Conservation (phyloP, 495 filamentous ascomycete species). For the Aspergillus diversus region DNA sequence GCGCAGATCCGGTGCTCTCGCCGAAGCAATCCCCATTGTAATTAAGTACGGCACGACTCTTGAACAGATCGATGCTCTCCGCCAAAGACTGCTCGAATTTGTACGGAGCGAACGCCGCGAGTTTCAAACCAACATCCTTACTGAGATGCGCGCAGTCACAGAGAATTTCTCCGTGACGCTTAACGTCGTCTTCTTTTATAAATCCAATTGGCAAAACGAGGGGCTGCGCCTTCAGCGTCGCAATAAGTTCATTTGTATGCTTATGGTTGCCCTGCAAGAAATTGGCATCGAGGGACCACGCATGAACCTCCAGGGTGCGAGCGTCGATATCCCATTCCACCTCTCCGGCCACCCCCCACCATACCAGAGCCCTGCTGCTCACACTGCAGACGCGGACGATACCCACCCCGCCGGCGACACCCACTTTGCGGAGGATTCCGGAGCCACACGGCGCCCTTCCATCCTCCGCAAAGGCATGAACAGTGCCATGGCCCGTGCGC, state of each 20-base stretch:
- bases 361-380: constrained; percentile 23
- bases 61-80: constrained; percentile 83
- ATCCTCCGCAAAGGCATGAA: constrained; percentile 57
- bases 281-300: constrained; percentile 88
- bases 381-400: constrained; percentile 23
- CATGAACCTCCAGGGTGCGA: constrained; percentile 71
- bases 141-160: constrained; percentile 73
- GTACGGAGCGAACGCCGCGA: constrained; percentile 87
- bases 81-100: constrained; percentile 81
- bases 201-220: constrained; percentile 93
- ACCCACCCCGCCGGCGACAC: constrained; percentile 25
- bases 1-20: constrained; percentile 83
- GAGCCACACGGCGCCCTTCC: constrained; percentile 43
- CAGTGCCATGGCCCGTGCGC: constrained; percentile 48
- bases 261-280: constrained; percentile 85
- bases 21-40: constrained; percentile 81
- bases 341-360: constrained; percentile 45
- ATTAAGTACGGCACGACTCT: constrained; percentile 90
- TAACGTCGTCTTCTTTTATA: constrained; percentile 98
- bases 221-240: constrained; percentile 83
- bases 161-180: constrained; percentile 76
- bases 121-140: constrained; percentile 87
- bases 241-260: constrained; percentile 92
- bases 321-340: constrained; percentile 62
- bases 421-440: constrained; percentile 35